Conservation (phyloP, 2,329 filamentous ascomycete genomes). For the Alternaria consortialis region DNA sequence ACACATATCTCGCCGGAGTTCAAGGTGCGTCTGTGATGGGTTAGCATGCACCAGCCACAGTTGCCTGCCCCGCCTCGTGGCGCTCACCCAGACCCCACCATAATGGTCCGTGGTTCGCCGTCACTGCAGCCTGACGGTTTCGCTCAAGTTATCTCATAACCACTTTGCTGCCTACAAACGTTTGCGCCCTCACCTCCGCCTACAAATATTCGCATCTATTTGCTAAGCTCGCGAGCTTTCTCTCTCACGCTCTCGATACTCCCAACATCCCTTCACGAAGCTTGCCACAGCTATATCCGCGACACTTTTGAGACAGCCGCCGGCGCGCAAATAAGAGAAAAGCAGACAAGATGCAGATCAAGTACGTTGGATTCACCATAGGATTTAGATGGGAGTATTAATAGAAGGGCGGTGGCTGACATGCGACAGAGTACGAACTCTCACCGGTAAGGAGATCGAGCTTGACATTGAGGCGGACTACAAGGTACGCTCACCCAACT, state of each 20-base stretch:
- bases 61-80: conserved; percentile 15
- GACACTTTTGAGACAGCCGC: background rate
- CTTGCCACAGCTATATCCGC: background rate
- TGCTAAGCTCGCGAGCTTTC: background rate
- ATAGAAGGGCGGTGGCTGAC: conserved; percentile 17
- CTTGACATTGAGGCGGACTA: conserved; percentile 94
- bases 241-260: background rate
- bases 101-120: conserved; percentile 13
- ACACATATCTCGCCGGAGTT: background rate
- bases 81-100: conserved; percentile 11
- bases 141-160: conserved; percentile 5
- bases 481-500: conserved; percentile 68
- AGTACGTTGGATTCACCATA: conserved; percentile 29
- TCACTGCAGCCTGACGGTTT: conserved; percentile 15
- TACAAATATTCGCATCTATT: background rate
- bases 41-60: conserved; percentile 13
- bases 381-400: background rate
- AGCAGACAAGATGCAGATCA: conserved; percentile 48
- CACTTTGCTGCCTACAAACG: conserved; percentile 11
- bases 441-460: conserved; percentile 99
- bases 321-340: conserved; percentile 1
- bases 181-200: background rate
- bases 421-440: conserved; percentile 81
- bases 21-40: background rate
- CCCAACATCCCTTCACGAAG: background rate